Base-by-base conservation (phyloP, 2,329 filamentous ascomycete genomes). In the Pseudopyricularia cyperi region DNA sequence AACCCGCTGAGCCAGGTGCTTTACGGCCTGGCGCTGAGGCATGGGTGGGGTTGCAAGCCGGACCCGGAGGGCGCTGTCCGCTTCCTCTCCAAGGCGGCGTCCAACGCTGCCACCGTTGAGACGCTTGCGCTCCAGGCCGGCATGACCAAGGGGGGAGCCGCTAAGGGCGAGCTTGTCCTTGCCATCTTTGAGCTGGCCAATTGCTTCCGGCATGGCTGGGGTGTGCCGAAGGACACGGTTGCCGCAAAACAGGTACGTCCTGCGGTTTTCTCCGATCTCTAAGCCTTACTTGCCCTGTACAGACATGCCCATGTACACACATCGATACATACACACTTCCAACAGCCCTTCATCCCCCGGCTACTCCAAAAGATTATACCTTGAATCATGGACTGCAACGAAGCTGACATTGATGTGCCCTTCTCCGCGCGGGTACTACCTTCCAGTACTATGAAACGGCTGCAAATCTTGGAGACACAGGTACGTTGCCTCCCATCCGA, bases 111-210 rank as follows among this genome's bases (percentile, higher is more conserved):
- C 24, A 77, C 81, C 42, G 81, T 98, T 52, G 93, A 98, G 71
- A 79, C 86, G 51, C 74, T 89, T 60, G 93, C 93, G 30, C 79
- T 97, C 22, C 75, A 85, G 58, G 87, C 90, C 8, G 93, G 91
- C 15, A 80, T 94, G 68, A 93, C 89, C 68, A 95, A 93, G 68
- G 93, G 93, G 51, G 93, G 93, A 55, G 85, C 87, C 14, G 91
- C 91, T 46, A 98, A 97, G 70, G 93, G 93, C 54, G 93, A 98
- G 73, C 77, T 98, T 51, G 87, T 97, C 17, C 80, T 98, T 55
- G 91, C 93, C 55, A 97, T 98, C 57, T 97, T 93, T 62, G 93
- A 98, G 72, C 72, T 98, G 61, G 88, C 84, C 52, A 93, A 93
- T 67, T 91, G 81, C 69, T 97, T 96, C 73, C 83, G 93, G 55